Conservation (phyloP, 257 asterid genomes). For the Perilla frutescens region DNA sequence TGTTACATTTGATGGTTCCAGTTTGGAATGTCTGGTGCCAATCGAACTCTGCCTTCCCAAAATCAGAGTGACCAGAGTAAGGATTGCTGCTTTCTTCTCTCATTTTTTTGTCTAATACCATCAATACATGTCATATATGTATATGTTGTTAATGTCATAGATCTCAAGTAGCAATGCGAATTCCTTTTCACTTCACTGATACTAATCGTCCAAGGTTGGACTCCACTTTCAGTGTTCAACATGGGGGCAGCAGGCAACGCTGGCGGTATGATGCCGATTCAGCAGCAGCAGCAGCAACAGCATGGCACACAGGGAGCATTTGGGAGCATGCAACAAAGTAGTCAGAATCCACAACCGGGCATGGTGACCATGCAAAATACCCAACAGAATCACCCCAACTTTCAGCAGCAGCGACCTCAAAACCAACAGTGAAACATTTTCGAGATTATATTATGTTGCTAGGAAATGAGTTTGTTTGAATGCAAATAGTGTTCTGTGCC, state of each 20-base stretch:
- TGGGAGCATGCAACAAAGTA: slow-evolving; percentile 76
- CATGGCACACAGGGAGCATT: slow-evolving; percentile 64
- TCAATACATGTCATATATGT: not conserved
- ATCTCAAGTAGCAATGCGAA: slow-evolving; percentile 1
- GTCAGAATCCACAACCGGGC: slow-evolving; percentile 67
- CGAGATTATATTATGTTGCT: too few relatives aligned
- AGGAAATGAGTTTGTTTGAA: too few relatives aligned
- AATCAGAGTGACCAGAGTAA: slow-evolving; percentile 85
- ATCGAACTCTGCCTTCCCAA: slow-evolving; percentile 73
- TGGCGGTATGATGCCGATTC: slow-evolving; percentile 79
- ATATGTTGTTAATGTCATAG: not conserved
- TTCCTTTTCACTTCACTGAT: not conserved
- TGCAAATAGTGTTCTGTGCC: too few relatives aligned
- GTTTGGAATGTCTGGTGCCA: slow-evolving; percentile 77
- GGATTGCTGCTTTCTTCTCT: slow-evolving; percentile 9
- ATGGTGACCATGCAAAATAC: slow-evolving; percentile 69
- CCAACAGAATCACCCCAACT: slow-evolving; percentile 73
- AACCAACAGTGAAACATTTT: slow-evolving; percentile 60
- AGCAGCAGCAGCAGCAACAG: slow-evolving; percentile 53
- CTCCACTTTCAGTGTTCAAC: slow-evolving; percentile 65
- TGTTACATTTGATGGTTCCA: slow-evolving; percentile 46
- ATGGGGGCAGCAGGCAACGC: slow-evolving; percentile 70
- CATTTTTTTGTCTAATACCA: not conserved
- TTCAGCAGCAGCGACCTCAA: slow-evolving; percentile 91
- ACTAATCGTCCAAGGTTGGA: not conserved